phyloP scores from a whole-genome alignment of 2,329 filamentous ascomycete species.

The Sclerotinia borealis region DNA sequence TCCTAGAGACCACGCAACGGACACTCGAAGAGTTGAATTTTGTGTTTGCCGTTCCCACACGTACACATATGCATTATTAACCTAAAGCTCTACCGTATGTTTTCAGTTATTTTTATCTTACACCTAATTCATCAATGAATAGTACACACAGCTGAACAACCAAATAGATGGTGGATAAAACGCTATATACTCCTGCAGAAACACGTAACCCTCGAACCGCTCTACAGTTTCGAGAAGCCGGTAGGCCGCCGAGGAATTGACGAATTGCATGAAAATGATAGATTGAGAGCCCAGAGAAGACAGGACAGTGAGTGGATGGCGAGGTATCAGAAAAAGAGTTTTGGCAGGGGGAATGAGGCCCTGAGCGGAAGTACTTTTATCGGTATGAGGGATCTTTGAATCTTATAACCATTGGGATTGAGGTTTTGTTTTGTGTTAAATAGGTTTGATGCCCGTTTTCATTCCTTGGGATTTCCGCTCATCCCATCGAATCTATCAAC shows the following conservation, averaged over 20 bases:
- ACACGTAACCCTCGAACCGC: background rate
- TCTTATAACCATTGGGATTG: background rate
- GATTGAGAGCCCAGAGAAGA: background rate
- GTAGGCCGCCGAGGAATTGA: background rate
- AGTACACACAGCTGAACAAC: background rate
- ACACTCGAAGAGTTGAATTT: conserved; percentile 36
- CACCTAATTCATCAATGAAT: background rate
- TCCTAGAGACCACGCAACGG: conserved; percentile 52
- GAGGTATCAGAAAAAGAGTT: background rate
- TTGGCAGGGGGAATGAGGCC: background rate
- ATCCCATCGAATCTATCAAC: no score
- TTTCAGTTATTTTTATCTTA: background rate
- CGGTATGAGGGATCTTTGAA: background rate
- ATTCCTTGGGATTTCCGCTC: no score
- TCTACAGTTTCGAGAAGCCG: background rate
- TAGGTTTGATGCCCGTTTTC: background rate
- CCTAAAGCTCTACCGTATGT: conserved; percentile 24
- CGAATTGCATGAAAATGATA: background rate
- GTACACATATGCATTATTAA: conserved; percentile 29
- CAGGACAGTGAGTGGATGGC: background rate
- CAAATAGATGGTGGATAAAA: conserved; percentile 6
- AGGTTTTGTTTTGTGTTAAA: background rate
- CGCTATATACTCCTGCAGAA: background rate
- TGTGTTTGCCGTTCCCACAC: conserved; percentile 38
- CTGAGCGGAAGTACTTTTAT: background rate